Evolutionary conservation across 305 asterid genomes (phyloP).

Genomic region (Ilex paraguariensis): DNA sequence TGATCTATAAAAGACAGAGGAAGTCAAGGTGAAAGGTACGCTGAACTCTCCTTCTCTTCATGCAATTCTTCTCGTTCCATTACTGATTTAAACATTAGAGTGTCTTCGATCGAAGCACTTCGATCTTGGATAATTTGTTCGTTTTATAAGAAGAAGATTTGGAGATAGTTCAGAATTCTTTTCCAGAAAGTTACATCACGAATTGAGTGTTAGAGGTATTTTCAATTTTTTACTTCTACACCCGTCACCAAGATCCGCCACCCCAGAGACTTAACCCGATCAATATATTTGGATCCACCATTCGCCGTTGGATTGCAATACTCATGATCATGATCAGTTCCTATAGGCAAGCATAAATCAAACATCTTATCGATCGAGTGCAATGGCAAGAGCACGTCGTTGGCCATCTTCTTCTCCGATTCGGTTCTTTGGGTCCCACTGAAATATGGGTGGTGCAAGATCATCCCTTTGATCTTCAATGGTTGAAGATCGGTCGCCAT

Average conservation of each 20-base stretch:
- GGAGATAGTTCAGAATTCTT: too few species aligned
- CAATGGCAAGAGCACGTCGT: slow-evolving; percentile 35
- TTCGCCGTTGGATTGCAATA: slow-evolving; percentile 34
- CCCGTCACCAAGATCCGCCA: slow-evolving; percentile 51
- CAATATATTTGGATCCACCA: slow-evolving; percentile 26
- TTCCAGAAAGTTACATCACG: too few species aligned
- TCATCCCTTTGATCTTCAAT: slow-evolving; percentile 41
- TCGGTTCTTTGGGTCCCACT: slow-evolving; percentile 39
- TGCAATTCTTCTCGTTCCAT: too few species aligned
- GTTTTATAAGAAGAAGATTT: too few species aligned
- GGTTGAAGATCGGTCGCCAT: slow-evolving; percentile 27
- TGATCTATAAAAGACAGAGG: too few species aligned
- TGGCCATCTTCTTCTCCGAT: slow-evolving; percentile 38
- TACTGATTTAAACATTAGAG: too few species aligned
- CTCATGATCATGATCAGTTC: slow-evolving; percentile 49
- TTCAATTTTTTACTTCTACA: neutral
- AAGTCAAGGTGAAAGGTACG: too few species aligned
- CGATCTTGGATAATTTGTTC: too few species aligned
- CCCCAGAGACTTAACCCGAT: slow-evolving; percentile 23
- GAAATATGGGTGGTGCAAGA: slow-evolving; percentile 52
- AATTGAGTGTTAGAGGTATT: too few species aligned
- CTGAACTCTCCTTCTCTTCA: too few species aligned
- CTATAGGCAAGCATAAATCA: slow-evolving; percentile 42
- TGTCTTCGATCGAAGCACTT: too few species aligned
- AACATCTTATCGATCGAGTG: slow-evolving; percentile 34